Percentiles rank a stretch among this genome's conserved stretches.
Conservation (phyloP, 768 basidiomycete genomes). For the Boletus rubroflammeus region DNA sequence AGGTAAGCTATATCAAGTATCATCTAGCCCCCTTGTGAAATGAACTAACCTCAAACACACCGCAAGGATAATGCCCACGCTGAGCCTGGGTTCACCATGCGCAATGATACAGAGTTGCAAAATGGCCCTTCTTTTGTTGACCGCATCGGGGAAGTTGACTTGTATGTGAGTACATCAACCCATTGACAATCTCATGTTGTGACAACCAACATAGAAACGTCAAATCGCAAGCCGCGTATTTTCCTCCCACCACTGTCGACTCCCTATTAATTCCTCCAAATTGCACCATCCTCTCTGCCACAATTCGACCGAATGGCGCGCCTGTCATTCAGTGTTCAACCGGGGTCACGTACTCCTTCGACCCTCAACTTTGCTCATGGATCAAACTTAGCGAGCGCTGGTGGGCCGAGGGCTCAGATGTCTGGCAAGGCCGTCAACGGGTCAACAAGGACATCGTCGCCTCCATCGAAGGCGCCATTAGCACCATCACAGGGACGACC, state of each 20-base stretch:
- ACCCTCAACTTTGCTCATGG: conserved; percentile 63
- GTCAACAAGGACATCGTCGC: conserved; percentile 53
- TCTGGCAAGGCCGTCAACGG: conserved; percentile 73
- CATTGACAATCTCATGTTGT: neutral
- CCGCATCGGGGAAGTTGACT: conserved; percentile 65
- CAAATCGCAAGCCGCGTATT: conserved; percentile 59
- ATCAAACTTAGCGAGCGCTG: conserved; percentile 74
- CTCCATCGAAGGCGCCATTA: conserved; percentile 51
- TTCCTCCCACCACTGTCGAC: conserved; percentile 60
- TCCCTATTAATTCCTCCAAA: conserved; percentile 59
- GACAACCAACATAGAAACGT: conserved; percentile 59
- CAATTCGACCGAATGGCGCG: conserved; percentile 73
- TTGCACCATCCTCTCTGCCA: conserved; percentile 56
- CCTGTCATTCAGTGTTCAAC: conserved; percentile 75
- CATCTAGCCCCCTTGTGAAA: no score
- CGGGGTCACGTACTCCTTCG: conserved; percentile 80
- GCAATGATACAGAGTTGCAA: conserved; percentile 66
- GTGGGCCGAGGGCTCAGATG: conserved; percentile 82
- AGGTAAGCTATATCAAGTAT: conserved; percentile 46
- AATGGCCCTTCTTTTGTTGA: conserved; percentile 66
- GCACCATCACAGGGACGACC: conserved; percentile 35
- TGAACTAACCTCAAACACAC: neutral
- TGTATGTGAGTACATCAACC: conserved; percentile 55
- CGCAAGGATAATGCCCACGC: conserved; percentile 68
- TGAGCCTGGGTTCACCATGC: conserved; percentile 69